A percentile compares a stretch with the other conserved stretches of the same genome.
Evolutionary conservation across 2,329 filamentous ascomycete genomes (phyloP).

Genomic region (Pseudocercospora crystallina): DNA sequence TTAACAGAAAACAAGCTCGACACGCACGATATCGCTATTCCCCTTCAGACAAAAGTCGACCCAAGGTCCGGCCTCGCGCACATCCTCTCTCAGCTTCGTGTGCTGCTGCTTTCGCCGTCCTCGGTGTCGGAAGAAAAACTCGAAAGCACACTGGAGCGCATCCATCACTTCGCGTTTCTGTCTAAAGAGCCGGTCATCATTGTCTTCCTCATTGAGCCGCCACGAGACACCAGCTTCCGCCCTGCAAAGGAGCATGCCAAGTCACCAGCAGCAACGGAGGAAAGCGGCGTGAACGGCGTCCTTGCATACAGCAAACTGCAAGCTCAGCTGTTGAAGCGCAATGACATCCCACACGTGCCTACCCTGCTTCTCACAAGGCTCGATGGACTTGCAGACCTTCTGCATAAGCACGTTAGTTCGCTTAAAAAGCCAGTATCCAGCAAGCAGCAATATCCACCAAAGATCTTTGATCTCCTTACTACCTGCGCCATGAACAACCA

Average conservation of each 20-base stretch:
- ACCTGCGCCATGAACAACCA: not conserved
- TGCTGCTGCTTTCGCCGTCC: slow-evolving; percentile 35
- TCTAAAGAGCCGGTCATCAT: slow-evolving; percentile 33
- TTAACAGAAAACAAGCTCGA: slow-evolving; percentile 22
- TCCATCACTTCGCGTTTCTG: slow-evolving; percentile 33
- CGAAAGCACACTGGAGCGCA: slow-evolving; percentile 29
- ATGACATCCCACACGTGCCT: slow-evolving; percentile 26
- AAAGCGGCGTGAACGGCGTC: slow-evolving; percentile 13
- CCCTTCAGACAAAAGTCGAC: slow-evolving; percentile 17
- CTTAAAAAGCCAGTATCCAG: not conserved
- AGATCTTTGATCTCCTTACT: not conserved
- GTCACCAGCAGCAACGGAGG: not conserved
- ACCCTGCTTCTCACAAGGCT: slow-evolving; percentile 29
- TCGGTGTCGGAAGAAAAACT: slow-evolving; percentile 20
- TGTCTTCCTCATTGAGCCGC: slow-evolving; percentile 31
- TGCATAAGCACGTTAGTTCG: slow-evolving; percentile 18
- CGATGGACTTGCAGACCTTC: slow-evolving; percentile 23
- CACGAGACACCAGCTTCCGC: slow-evolving; percentile 15
- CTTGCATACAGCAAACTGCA: slow-evolving; percentile 31
- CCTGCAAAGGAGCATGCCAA: slow-evolving; percentile 15
- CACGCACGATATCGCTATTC: slow-evolving; percentile 39
- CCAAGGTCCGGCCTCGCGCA: slow-evolving; percentile 9
- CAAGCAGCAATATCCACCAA: not conserved
- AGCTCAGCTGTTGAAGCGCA: slow-evolving; percentile 22
- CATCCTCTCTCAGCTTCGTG: slow-evolving; percentile 23